phyloP scores from a whole-genome alignment of 2,329 filamentous ascomycete genomes.

The Paraphoma chrysanthemicola region DNA sequence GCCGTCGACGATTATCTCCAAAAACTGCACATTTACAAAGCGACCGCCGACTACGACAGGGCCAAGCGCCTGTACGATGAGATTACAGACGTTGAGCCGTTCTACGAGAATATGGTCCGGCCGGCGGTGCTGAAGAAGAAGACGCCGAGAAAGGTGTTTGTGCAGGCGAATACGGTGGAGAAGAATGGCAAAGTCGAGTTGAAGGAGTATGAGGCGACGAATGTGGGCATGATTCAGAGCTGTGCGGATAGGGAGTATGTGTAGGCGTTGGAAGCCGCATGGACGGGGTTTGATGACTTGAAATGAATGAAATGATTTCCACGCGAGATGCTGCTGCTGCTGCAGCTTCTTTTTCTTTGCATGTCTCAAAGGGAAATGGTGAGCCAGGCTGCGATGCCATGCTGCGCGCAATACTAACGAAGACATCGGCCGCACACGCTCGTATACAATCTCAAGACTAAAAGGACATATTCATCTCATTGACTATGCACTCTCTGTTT shows the following conservation, averaged over 20 bases:
- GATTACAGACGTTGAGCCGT: slow-evolving; percentile 85
- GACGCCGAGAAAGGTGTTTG: slow-evolving; percentile 88
- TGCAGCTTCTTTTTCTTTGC: no score
- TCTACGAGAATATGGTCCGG: slow-evolving; percentile 82
- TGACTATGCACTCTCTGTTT: background rate
- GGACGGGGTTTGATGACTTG: background rate
- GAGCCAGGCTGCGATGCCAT: no score
- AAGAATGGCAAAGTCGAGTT: slow-evolving; percentile 62
- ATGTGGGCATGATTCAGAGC: slow-evolving; percentile 70
- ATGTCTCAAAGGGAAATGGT: no score
- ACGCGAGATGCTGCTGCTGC: no score
- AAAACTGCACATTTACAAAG: slow-evolving; percentile 92
- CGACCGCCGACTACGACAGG: slow-evolving; percentile 79
- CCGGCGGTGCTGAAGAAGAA: slow-evolving; percentile 78
- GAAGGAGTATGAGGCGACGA: slow-evolving; percentile 84
- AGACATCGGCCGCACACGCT: no score
- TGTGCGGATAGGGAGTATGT: slow-evolving; percentile 47
- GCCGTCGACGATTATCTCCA: slow-evolving; percentile 88
- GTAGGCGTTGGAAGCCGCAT: slow-evolving; percentile 7
- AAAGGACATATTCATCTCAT: background rate
- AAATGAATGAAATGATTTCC: background rate
- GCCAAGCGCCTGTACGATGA: slow-evolving; percentile 82
- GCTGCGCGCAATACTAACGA: no score
- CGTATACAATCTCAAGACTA: no score
- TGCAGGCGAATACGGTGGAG: slow-evolving; percentile 87